Evolutionary conservation across 2,329 filamentous ascomycete genomes (phyloP).

Genomic region (Sarocladium kiliense): DNA sequence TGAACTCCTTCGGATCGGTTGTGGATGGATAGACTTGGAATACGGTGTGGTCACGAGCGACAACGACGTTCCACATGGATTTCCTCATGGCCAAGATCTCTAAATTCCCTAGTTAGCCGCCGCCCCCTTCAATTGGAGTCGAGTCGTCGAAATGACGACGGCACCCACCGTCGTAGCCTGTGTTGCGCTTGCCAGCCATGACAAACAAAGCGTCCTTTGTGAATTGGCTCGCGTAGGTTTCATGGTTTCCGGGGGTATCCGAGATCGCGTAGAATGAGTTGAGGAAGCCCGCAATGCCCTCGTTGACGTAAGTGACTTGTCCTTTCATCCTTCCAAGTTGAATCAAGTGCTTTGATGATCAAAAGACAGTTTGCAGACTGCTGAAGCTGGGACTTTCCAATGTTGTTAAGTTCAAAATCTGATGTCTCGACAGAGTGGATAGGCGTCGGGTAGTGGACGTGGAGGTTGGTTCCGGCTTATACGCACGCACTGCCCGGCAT

Average conservation of each 20-base stretch:
- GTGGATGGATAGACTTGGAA: conserved; percentile 25
- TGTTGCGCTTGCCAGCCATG: conserved; percentile 20
- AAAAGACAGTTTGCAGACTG: not conserved
- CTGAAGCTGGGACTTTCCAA: not conserved
- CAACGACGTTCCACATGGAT: conserved; percentile 25
- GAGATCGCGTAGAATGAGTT: conserved; percentile 24
- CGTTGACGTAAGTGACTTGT: conserved; percentile 13
- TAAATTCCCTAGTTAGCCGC: conserved; percentile 13
- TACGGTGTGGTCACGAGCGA: conserved; percentile 22
- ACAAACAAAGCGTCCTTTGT: conserved; percentile 23
- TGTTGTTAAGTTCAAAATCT: not conserved
- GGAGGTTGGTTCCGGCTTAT: not conserved
- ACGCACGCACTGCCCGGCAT: not conserved
- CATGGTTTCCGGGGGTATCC: conserved; percentile 23
- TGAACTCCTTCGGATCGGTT: conserved; percentile 20
- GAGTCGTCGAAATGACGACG: not conserved
- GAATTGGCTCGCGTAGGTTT: conserved; percentile 23
- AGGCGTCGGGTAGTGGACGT: not conserved
- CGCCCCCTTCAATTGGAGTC: not conserved
- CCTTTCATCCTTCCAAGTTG: not conserved
- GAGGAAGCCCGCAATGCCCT: conserved; percentile 21
- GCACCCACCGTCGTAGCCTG: conserved; percentile 19
- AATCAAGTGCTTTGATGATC: not conserved
- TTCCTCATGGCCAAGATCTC: conserved; percentile 23
- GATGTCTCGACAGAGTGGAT: not conserved